phyloP scores from a whole-genome alignment of 345 rosid species.

The Camelina hispida region DNA sequence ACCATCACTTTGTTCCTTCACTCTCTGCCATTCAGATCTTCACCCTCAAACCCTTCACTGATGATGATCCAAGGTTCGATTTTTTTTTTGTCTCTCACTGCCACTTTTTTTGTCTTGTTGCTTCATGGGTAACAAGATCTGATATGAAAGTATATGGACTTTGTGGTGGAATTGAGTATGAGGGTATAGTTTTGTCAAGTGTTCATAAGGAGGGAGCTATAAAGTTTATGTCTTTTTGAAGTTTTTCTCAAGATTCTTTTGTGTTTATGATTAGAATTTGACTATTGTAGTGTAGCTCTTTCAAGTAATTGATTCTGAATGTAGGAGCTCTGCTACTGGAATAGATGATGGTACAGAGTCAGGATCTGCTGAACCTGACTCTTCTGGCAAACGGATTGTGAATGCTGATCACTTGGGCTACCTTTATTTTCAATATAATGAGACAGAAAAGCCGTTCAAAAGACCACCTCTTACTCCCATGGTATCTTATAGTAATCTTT shows the following conservation, averaged over 20 bases:
- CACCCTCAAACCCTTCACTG: constrained; percentile 28
- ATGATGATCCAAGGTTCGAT: constrained; percentile 21
- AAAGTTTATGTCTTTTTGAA: neutral
- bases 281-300: neutral
- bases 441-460: neutral
- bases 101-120: neutral
- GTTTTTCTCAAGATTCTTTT: neutral
- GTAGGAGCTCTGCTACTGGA: constrained; percentile 22
- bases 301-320: constrained; percentile 28
- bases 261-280: constrained; percentile 4
- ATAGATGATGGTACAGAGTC: neutral
- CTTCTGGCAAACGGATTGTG: neutral
- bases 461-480: neutral
- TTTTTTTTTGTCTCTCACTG: too few relatives aligned
- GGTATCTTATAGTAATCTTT: constrained; percentile 26
- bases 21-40: constrained; percentile 44
- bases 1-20: constrained; percentile 13
- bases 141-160: neutral
- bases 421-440: constrained; percentile 28
- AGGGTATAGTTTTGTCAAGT: neutral
- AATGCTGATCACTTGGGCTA: neutral
- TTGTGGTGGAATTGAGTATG: neutral
- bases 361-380: neutral
- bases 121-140: neutral
- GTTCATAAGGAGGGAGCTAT: neutral